Percentiles rank a stretch among this genome's conserved stretches.
Evolutionary conservation across 192 early-diverging fungal species (phyloP).

Genomic region (Allomyces macrogynus): DNA sequence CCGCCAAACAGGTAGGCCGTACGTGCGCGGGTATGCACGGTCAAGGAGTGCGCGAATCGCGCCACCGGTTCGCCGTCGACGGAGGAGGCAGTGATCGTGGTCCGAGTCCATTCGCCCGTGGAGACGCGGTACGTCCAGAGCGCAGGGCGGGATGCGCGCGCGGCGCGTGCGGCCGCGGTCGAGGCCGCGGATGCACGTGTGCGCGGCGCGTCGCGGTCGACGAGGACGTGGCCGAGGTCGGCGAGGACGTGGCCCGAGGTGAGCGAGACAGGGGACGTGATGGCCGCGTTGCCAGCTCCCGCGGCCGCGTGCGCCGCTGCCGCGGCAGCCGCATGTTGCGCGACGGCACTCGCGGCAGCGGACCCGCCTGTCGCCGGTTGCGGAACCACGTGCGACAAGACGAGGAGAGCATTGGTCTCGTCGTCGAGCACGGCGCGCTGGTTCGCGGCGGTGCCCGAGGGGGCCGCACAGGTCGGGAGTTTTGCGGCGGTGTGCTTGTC

Average conservation of each 20-base stretch:
- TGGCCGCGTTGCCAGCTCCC: not conserved
- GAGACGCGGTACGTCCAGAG: not conserved
- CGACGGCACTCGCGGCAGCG: not conserved
- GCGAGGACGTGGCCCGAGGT: no score
- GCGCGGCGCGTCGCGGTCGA: no score
- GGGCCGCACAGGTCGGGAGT: conserved; percentile 13
- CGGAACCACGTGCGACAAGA: not conserved
- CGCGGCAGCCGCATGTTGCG: not conserved
- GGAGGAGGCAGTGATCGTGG: not conserved
- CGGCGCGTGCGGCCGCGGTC: not conserved
- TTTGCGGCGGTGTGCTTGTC: conserved; percentile 58
- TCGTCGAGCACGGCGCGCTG: not conserved
- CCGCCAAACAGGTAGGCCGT: not conserved
- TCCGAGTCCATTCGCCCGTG: not conserved
- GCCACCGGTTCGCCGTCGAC: not conserved
- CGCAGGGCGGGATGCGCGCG: not conserved
- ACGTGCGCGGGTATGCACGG: not conserved
- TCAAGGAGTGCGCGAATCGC: not conserved
- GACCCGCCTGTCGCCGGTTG: not conserved
- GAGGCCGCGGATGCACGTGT: no score
- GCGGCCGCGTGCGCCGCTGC: not conserved
- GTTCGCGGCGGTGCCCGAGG: not conserved
- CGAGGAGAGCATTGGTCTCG: not conserved
- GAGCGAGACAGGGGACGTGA: no score
- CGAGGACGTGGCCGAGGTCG: no score